A percentile compares a stretch with the other conserved stretches of the same genome.
phyloP scores from a whole-genome alignment of 495 filamentous ascomycete species.

The Penicillium taxi region DNA sequence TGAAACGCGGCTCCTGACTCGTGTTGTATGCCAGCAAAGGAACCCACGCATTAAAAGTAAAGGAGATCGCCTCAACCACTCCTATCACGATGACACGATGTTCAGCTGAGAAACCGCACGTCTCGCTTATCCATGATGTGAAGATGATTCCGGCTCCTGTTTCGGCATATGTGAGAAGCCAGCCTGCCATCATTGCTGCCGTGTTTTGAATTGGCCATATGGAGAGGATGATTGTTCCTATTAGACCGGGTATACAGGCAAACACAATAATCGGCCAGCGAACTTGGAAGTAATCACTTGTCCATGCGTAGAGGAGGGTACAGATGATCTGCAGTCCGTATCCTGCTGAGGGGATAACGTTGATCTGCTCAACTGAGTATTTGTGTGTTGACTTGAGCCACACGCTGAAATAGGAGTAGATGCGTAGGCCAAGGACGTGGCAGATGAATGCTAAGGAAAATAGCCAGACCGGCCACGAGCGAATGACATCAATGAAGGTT shows the following conservation, averaged over 20 bases:
- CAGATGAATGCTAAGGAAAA: slow-evolving; percentile 10
- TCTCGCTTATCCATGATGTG: slow-evolving; percentile 14
- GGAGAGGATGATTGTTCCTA: slow-evolving; percentile 15
- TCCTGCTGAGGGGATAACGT: slow-evolving; percentile 33
- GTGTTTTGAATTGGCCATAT: slow-evolving; percentile 17
- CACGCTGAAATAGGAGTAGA: slow-evolving; percentile 26
- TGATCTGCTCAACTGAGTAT: slow-evolving; percentile 34
- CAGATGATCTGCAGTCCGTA: slow-evolving; percentile 15
- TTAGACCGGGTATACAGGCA: slow-evolving; percentile 12
- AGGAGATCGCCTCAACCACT: slow-evolving; percentile 4
- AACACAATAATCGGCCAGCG: slow-evolving; percentile 14
- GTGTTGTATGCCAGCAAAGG: slow-evolving; percentile 16
- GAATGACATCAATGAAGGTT: slow-evolving; percentile 6
- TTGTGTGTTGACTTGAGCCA: slow-evolving; percentile 31
- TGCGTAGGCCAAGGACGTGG: slow-evolving; percentile 12
- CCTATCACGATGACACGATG: slow-evolving; percentile 3
- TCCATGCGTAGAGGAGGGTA: slow-evolving; percentile 20
- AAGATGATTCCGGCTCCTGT: slow-evolving; percentile 15
- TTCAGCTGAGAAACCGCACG: slow-evolving; percentile 7
- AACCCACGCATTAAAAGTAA: slow-evolving; percentile 7
- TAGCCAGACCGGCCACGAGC: slow-evolving; percentile 13
- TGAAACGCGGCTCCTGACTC: slow-evolving; percentile 15
- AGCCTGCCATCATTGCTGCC: slow-evolving; percentile 21
- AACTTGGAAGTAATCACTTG: slow-evolving; percentile 9
- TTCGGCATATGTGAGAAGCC: slow-evolving; percentile 12